Evolutionary conservation across 192 early-diverging fungal species (phyloP), one percentile per base, ranked within the genome.

Genomic region (Coemansia sp.): DNA sequence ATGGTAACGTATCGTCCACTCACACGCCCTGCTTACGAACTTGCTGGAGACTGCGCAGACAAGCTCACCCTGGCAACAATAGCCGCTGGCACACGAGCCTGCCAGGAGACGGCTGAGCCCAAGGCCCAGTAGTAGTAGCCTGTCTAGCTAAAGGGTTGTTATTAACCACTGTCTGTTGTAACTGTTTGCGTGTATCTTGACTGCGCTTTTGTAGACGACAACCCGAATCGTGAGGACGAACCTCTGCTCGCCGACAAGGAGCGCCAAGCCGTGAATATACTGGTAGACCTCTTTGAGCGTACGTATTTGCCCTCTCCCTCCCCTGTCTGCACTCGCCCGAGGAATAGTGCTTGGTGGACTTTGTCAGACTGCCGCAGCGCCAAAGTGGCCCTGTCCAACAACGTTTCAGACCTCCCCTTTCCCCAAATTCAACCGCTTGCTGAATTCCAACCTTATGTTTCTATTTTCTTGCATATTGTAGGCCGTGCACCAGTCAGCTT

Each of bases 401-500:
- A 52, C 50, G 24, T 56, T 56, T 56, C 29, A n/a, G 13, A 32
- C 32, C 20, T 5, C 24, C 20, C 49, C 35, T 11, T 29, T 35
- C 37, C 63, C 49, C 6, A 64, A 61, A 60, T 44, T 68, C 52
- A 61, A 39, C 43, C 18, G 22, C 18, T 39, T 32, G 39, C 34
- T 47, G 38, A 58, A 53, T 32, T 40, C 16, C 6, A 11, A 10
- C 38, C 16, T 59, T 40, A 6, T 24, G 39, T 27, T 67, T 40
- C 29, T n/a, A 58, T 44, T 47, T 10, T 49, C 29, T 15, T 16
- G 16, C 15, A 32, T 16, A 35, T 41, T 58, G 56, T 71, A 92
- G 91, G 92, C 66, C 89, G 92, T 37, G 85, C 84, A 38, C 87
- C 89, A 49, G 89, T 90, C 47, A 91, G 91, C 80, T 95, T 95